Base-by-base conservation (phyloP, 2,329 filamentous ascomycete genomes). In the Colletotrichum tamarilloi region DNA sequence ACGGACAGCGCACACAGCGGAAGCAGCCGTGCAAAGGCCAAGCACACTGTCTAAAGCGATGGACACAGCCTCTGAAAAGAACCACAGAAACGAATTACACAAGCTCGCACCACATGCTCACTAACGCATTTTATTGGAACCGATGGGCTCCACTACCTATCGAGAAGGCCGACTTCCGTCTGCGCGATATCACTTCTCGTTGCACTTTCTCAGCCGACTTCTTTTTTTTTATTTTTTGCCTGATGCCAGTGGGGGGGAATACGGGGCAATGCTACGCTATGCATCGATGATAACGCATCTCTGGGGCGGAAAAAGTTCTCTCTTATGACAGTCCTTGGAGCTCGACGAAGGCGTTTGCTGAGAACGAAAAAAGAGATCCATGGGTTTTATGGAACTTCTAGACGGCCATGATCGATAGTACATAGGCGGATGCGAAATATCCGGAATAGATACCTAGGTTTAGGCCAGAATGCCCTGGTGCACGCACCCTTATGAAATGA, bases 21-120 rank as follows among this genome's bases (percentile, higher is more conserved):
- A 77, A 98, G 95, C 85, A 98, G 95, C 73, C 92, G 97, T 79
- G 97, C 97, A 70, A 98, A 97, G 89, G 94, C 97, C 79, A 99
- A 98, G 89, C 94, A 95, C 84, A 88, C 89, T 63, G 95, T 95
- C 80, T 98, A 93, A 49, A 87, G 65, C 35, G 56, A 38, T 30
- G 35, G 30, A 60, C 38, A 32, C 30, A 58, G 58, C 52, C 42
- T 57, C n/a, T 62, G 53, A 60, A 58, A 35, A 32, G 32, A 67
- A 65, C 49, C 38, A 52, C 32, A 42, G 38, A 42, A 42, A 65
- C 35, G 32, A 24, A 65, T 56, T 56, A 69, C 71, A 66, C 56
- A 72, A 19, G 42, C 42, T 49, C 11, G 19, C 42, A 49, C 19
- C 42, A n/a, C 16, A 49, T 22, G 19, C 42, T 22, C 42, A 49